Evolutionary conservation across 2,329 filamentous ascomycete species (phyloP), one percentile per base, ranked within the genome.

Genomic region (Talaromyces atroroseus): DNA sequence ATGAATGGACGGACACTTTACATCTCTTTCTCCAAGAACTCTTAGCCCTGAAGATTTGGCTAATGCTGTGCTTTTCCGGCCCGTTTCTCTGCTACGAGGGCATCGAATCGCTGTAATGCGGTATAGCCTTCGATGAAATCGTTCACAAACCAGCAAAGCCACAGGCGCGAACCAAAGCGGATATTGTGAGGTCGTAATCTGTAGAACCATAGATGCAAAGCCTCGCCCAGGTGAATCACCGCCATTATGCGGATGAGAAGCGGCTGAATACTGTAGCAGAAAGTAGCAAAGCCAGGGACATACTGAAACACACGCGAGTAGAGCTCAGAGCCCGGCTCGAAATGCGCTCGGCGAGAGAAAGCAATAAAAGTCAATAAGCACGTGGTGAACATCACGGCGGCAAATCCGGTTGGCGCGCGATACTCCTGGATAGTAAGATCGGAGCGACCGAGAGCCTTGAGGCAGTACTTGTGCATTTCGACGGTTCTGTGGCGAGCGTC

Each of bases 401-500:
- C 82, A 14, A 76, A 61, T 64, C 77, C 81, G 64, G 65, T 73
- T 0, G 80, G 81, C 2, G 62, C 82, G 67, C 66, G 70, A 67
- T 76, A 83, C 61, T 71, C 82, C 70, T 73, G 78, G 56, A 86
- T 71, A 0, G 75, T 75, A 52, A 84, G 77, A 56, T 80, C 77
- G 58, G 78, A 81, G 40, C 87, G 77, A 16, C 82, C 84, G 12
- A 95, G 81, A 1, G 73, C 80, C 32, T 74, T 63, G 34, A 87
- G 79, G 24, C 81, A 79, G 11, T 81, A 78, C 57, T 80, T 73
- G 67, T 87, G 84, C 84, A 96, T 88, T 52, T 85, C 83, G 49
- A 95, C 84, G 42, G 92, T 76, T 52, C 88, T 82, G 48, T 80
- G 76, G 53, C 90, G 84, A 10, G 85, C 81, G 58, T 95, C 89